Conservation (phyloP, 352 stramenopile genomes). For the Globisporangium iwayamae region DNA sequence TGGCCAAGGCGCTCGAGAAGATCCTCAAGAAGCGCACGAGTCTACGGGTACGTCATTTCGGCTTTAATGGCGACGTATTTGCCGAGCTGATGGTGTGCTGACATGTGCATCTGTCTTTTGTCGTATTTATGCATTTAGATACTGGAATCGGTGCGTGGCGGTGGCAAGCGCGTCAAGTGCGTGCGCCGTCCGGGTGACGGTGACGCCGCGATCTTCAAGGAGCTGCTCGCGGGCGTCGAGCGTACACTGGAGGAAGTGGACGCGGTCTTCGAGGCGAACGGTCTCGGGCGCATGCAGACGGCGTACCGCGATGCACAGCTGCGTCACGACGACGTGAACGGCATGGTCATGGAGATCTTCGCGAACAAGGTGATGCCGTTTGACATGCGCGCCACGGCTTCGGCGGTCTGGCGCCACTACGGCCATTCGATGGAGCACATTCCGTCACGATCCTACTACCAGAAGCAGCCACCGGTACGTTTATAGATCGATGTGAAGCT, state of each 20-base stretch:
- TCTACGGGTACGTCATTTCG: constrained; percentile 25
- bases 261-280: constrained; percentile 44
- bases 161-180: constrained; percentile 19
- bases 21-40: constrained; percentile 54
- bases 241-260: constrained; percentile 42
- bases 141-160: constrained; percentile 46
- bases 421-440: constrained; percentile 53
- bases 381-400: constrained; percentile 29
- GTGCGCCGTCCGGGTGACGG: constrained; percentile 24
- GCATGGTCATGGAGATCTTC: constrained; percentile 52
- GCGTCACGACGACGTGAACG: constrained; percentile 30
- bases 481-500: not conserved
- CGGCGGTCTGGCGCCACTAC: constrained; percentile 55
- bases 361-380: constrained; percentile 61
- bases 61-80: not conserved
- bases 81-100: not conserved
- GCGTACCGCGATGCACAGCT: constrained; percentile 47
- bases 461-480: constrained; percentile 45
- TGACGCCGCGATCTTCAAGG: constrained; percentile 44
- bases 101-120: not conserved
- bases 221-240: constrained; percentile 40
- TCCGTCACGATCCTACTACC: constrained; percentile 51
- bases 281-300: constrained; percentile 44
- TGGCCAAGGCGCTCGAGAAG: constrained; percentile 48
- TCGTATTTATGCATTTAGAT: constrained; percentile 21